Base-by-base conservation (phyloP, 176 grass and related monocot species). In the Aegilops tauschii region DNA sequence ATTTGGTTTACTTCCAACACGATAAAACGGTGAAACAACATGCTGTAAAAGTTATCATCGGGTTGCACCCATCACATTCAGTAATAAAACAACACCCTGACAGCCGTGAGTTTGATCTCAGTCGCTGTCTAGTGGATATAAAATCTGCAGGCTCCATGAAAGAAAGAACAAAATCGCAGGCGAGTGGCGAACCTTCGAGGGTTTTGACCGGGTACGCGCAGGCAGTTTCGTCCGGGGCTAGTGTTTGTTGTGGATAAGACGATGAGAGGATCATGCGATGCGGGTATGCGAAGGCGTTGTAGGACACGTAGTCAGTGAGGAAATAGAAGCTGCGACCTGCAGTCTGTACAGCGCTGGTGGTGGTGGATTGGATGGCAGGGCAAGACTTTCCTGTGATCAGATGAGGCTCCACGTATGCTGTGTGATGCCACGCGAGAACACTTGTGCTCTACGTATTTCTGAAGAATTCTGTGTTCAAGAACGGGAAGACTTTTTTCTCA, bases 191-290 rank as follows among this genome's bases (percentile, higher is more conserved):
- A 9, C 54, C 18, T 1, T 54, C 50, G 16, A 18, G 50, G 2
- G 50, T 18, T 54, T 21, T 59, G 54, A 21, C 54, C 54, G 54
- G 54, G 54, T 1, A 21, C 54, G 54, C 54, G 54, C 54, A 3
- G 9, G 54, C 54, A 21, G 18, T 59, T 59, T 59, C 54, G 54
- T 59, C 54, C 54, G 54, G 54, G 54, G 18, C 54, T 1, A 30
- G 50, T 3, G 70, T 39, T 49, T 36, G 11, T 64, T 65, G 49
- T 54, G 79, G 65, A 86, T 79, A 83, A 23, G 73, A 78, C 12
- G 73, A 63, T n/a, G 45, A 61, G 35, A 68, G 2, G 63, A 71
- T 86, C 61, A 66, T 68, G 69, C 61, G 78, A 86, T 13, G 79
- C 78, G 29, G 37, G 30, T 85, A 21, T 11, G 64, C 78, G 14